phyloP scores from a whole-genome alignment of 2,329 filamentous ascomycete species.

The Pseudogymnoascus sp. region DNA sequence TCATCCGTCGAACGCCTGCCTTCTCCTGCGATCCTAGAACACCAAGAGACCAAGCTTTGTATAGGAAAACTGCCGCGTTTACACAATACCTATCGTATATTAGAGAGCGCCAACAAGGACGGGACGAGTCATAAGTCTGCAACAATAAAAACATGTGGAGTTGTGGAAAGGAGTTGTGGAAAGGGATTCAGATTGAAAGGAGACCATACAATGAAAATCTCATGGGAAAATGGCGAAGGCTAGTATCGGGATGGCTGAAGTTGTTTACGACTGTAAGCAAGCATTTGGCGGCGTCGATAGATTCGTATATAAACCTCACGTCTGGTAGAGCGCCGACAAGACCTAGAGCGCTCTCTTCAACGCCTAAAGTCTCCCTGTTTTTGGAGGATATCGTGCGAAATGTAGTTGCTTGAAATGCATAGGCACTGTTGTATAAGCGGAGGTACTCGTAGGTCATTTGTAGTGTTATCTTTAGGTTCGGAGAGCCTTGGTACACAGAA shows the following conservation, averaged over 20 bases:
- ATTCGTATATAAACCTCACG: constrained; percentile 58
- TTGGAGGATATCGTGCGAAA: constrained; percentile 35
- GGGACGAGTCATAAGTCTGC: neutral
- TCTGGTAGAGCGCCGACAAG: constrained; percentile 49
- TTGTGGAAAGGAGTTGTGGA: neutral
- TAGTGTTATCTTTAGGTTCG: constrained; percentile 57
- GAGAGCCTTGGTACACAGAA: constrained; percentile 39
- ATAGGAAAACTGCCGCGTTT: constrained; percentile 56
- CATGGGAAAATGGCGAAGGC: constrained; percentile 55
- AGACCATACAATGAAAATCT: constrained; percentile 50
- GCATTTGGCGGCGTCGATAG: constrained; percentile 54
- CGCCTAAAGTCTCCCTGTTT: constrained; percentile 13
- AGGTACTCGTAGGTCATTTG: constrained; percentile 66
- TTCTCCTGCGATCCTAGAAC: constrained; percentile 48
- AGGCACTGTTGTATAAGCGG: constrained; percentile 65
- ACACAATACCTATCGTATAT: constrained; percentile 36
- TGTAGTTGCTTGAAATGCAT: constrained; percentile 65
- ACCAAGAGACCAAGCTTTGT: constrained; percentile 53
- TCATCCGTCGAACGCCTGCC: constrained; percentile 46
- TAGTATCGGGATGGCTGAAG: constrained; percentile 48
- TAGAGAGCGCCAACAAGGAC: neutral
- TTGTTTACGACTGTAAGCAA: constrained; percentile 52
- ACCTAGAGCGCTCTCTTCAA: constrained; percentile 31
- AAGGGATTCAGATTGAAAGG: neutral
- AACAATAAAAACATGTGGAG: constrained; percentile 12